A percentile compares a stretch with the other conserved stretches of the same genome.
These are phyloP conservation scores for Xylaria sp. DNA, from an alignment of 2,329 filamentous ascomycete genomes.

Conservation along the genomic window DNA sequence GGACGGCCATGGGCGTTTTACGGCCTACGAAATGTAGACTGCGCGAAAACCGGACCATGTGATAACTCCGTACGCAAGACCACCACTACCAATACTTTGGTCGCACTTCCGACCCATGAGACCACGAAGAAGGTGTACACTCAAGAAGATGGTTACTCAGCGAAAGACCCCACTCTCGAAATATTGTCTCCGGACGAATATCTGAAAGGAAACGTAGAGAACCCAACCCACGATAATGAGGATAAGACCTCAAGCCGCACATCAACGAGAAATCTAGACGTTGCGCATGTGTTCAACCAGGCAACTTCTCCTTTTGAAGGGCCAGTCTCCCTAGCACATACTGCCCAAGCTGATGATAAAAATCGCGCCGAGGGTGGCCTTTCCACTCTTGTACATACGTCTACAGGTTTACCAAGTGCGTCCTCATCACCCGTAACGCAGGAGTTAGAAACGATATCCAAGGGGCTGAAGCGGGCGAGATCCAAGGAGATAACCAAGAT, in stretches of 20 bases:
- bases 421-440: not conserved
- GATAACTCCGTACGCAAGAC: not conserved
- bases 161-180: not conserved
- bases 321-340: not conserved
- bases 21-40: slow-evolving; percentile 31
- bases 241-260: not conserved
- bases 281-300: not conserved
- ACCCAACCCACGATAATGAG: not conserved
- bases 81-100: not conserved
- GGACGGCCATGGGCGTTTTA: slow-evolving; percentile 43
- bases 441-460: not conserved
- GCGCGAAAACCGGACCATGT: not conserved
- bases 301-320: not conserved
- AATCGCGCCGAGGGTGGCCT: not conserved
- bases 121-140: slow-evolving; percentile 21
- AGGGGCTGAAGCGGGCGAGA: slow-evolving; percentile 25
- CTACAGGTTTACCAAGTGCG: not conserved
- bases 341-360: not conserved
- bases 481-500: slow-evolving; percentile 3
- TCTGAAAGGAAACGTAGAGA: not conserved
- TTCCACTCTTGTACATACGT: not conserved
- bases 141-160: not conserved
- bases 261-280: too few species aligned
- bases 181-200: not conserved
- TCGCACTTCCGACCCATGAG: not conserved